Percentiles rank a stretch among this genome's conserved stretches.
Evolutionary conservation across 768 basidiomycete species (phyloP).

Genomic region (Gloeopeniophorella convolvens): DNA sequence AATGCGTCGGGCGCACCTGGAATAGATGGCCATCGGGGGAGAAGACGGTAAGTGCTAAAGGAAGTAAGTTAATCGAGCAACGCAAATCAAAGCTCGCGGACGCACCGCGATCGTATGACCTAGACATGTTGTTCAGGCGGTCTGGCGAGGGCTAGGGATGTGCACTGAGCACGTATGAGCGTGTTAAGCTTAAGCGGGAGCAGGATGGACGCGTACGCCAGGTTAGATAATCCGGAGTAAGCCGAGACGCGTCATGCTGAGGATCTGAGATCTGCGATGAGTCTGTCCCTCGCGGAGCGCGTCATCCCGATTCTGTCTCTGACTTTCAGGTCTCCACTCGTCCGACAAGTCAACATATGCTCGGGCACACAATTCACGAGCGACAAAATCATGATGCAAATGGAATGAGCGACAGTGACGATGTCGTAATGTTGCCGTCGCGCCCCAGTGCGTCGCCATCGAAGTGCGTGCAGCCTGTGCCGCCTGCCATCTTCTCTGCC

Average conservation of each 20-base stretch:
- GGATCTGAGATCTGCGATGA: too few species aligned
- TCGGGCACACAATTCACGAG: too few species aligned
- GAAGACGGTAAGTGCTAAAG: conserved; percentile 88
- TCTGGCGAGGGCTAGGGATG: too few species aligned
- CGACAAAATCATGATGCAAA: too few species aligned
- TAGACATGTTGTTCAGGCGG: conserved; percentile 57
- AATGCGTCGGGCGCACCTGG: conserved; percentile 44
- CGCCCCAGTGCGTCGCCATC: too few species aligned
- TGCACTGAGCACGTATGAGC: conserved; percentile 5
- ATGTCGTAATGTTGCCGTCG: too few species aligned
- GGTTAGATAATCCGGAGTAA: conserved; percentile 18
- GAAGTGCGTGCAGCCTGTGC: too few species aligned
- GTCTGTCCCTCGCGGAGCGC: background rate
- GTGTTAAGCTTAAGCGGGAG: background rate
- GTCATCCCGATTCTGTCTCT: too few species aligned
- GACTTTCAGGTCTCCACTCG: too few species aligned
- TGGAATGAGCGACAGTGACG: too few species aligned
- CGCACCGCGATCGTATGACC: conserved; percentile 95
- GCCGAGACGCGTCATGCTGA: conserved; percentile 1
- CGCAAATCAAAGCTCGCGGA: background rate
- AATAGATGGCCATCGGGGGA: conserved; percentile 98
- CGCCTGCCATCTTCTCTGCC: too few species aligned
- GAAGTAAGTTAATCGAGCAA: conserved; percentile 2
- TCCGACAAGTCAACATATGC: too few species aligned
- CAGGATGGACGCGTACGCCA: conserved; percentile 17